Conservation (phyloP, 176 grass and related monocot genomes). For the Bothriochloa decipiens region DNA sequence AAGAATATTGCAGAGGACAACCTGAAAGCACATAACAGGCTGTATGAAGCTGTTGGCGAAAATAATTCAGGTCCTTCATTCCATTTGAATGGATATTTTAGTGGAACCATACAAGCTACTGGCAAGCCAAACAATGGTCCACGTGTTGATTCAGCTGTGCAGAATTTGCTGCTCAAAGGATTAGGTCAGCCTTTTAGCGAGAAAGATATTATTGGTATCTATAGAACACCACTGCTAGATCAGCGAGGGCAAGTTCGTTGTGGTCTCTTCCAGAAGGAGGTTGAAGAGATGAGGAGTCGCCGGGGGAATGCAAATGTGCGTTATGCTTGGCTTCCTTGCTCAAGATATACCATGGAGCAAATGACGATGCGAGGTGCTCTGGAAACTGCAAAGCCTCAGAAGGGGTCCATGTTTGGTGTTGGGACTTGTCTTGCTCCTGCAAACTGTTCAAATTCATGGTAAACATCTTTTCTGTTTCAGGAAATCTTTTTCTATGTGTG, state of each 20-base stretch:
- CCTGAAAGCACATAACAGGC: constrained; percentile 27
- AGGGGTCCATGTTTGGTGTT: constrained; percentile 53
- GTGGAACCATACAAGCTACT: constrained; percentile 17
- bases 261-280: constrained; percentile 65
- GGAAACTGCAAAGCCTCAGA: constrained; percentile 49
- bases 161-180: constrained; percentile 65
- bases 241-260: constrained; percentile 54
- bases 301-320: constrained; percentile 86
- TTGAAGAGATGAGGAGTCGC: constrained; percentile 52
- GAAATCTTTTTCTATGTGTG: background rate
- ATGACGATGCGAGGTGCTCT: constrained; percentile 67
- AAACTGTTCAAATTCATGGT: constrained; percentile 72
- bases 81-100: constrained; percentile 27
- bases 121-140: constrained; percentile 30
- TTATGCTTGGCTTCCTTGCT: constrained; percentile 84
- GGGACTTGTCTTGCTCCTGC: constrained; percentile 85
- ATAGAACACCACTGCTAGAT: constrained; percentile 72
- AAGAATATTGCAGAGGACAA: constrained; percentile 24
- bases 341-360: constrained; percentile 61
- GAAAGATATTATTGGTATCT: constrained; percentile 72
- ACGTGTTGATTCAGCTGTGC: constrained; percentile 49
- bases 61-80: constrained; percentile 43
- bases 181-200: constrained; percentile 53
- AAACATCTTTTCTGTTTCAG: constrained; percentile 44
- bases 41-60: constrained; percentile 40